phyloP scores from a whole-genome alignment of 2,329 filamentous ascomycete species.

The Arthrobotrys sinensis region DNA sequence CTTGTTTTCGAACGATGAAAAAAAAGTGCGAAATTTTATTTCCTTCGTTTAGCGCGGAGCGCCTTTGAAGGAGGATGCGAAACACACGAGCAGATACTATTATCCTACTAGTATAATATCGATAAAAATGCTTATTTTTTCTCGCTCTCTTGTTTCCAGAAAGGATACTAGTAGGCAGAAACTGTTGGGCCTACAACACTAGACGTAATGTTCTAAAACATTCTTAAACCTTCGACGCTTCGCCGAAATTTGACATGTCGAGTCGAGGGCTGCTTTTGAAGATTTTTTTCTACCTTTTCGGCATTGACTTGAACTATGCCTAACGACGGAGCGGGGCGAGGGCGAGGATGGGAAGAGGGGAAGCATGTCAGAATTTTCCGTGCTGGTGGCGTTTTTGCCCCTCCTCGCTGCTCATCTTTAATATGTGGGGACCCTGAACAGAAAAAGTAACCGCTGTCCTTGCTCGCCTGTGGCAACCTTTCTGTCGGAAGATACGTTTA shows the following conservation, averaged over 20 bases:
- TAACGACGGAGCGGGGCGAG: slow-evolving; percentile 18
- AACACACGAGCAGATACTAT: slow-evolving; percentile 34
- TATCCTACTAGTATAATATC: slow-evolving; percentile 28
- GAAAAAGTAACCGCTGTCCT: slow-evolving; percentile 23
- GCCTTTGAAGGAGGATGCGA: slow-evolving; percentile 19
- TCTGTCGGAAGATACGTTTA: slow-evolving; percentile 28
- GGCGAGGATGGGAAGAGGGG: slow-evolving; percentile 7
- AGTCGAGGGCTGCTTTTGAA: not conserved
- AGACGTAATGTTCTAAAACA: slow-evolving; percentile 27
- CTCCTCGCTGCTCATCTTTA: slow-evolving; percentile 3
- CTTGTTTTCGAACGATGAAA: slow-evolving; percentile 29
- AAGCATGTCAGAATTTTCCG: slow-evolving; percentile 31
- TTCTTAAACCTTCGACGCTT: slow-evolving; percentile 30
- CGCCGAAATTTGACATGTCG: slow-evolving; percentile 11
- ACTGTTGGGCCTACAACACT: slow-evolving; percentile 11
- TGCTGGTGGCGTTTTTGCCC: slow-evolving; percentile 28
- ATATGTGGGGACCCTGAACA: slow-evolving; percentile 36
- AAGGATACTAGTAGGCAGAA: slow-evolving; percentile 7
- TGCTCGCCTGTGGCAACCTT: slow-evolving; percentile 31
- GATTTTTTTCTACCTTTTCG: not conserved
- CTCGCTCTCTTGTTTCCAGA: slow-evolving; percentile 3
- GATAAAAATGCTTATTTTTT: slow-evolving; percentile 35
- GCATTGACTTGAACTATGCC: slow-evolving; percentile 18
- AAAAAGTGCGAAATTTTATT: slow-evolving; percentile 26
- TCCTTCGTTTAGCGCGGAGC: slow-evolving; percentile 35